Evolutionary conservation across 2,329 filamentous ascomycete genomes (phyloP).

Genomic region (Colletotrichum salicis): DNA sequence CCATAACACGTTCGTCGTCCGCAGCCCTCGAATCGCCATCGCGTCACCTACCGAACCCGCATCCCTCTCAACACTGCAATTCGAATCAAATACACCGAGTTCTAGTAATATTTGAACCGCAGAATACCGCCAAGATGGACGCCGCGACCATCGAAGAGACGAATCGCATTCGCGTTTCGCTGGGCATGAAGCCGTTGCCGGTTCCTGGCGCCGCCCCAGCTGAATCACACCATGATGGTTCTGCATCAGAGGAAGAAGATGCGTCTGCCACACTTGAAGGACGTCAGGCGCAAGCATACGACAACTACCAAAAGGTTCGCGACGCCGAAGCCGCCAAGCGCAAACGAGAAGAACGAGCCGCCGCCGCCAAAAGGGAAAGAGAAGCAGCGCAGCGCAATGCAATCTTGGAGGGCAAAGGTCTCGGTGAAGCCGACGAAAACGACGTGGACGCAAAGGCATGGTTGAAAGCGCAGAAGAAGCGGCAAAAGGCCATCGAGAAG

Average conservation of each 20-base stretch:
- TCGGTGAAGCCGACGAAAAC: conserved; percentile 79
- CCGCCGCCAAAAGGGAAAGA: conserved; percentile 85
- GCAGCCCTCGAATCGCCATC: background rate
- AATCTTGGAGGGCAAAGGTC: conserved; percentile 81
- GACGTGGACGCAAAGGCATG: conserved; percentile 85
- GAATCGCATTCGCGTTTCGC: conserved; percentile 88
- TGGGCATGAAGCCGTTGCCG: conserved; percentile 90
- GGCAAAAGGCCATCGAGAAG: conserved; percentile 89
- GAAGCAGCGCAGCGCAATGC: conserved; percentile 82
- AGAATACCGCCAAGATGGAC: conserved; percentile 58
- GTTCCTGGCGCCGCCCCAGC: conserved; percentile 73
- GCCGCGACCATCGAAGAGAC: conserved; percentile 88
- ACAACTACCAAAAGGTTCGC: conserved; percentile 74
- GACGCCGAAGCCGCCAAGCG: conserved; percentile 81
- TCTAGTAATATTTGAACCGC: background rate
- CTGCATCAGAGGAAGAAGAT: conserved; percentile 72
- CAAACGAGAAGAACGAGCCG: conserved; percentile 82
- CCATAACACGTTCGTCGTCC: background rate
- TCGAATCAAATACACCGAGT: too few relatives aligned
- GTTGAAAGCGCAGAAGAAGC: conserved; percentile 90
- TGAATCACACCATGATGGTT: conserved; percentile 49
- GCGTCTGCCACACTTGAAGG: conserved; percentile 85
- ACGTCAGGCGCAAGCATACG: conserved; percentile 76
- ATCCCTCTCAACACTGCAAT: background rate
- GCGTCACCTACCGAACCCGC: background rate